Evolutionary conservation across 768 basidiomycete genomes (phyloP).

Genomic region (Strobilomyces echinocephalus): DNA sequence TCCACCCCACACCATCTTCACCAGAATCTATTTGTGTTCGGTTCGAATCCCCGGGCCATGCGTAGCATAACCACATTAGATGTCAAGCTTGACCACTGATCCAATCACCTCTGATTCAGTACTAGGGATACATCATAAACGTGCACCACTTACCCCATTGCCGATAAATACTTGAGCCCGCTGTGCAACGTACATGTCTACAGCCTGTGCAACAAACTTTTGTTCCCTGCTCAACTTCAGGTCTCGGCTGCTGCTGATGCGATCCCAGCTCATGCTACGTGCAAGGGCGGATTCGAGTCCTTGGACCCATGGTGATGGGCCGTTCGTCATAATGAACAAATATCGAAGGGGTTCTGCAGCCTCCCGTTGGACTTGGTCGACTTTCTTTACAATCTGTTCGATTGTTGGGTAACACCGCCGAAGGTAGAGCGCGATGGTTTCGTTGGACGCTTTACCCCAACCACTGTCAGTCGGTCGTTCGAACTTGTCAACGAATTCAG

Average conservation of each 20-base stretch:
- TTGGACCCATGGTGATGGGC: slow-evolving; percentile 36
- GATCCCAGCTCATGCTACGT: slow-evolving; percentile 32
- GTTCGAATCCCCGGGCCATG: slow-evolving; percentile 25
- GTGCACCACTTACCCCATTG: slow-evolving; percentile 42
- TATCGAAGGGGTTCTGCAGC: slow-evolving; percentile 26
- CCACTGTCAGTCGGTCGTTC: slow-evolving; percentile 25
- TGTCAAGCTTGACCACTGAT: slow-evolving; percentile 39
- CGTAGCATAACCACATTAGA: slow-evolving; percentile 40
- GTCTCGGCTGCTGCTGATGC: slow-evolving; percentile 41
- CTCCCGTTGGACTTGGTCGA: slow-evolving; percentile 30
- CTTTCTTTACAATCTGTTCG: slow-evolving; percentile 38
- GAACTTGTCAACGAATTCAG: slow-evolving; percentile 37
- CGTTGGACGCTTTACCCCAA: not conserved
- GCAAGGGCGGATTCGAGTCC: slow-evolving; percentile 36
- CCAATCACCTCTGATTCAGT: slow-evolving; percentile 1
- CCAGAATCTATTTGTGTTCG: slow-evolving; percentile 36
- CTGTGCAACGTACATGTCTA: slow-evolving; percentile 50
- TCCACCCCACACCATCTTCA: slow-evolving; percentile 9
- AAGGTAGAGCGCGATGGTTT: slow-evolving; percentile 26
- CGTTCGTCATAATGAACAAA: slow-evolving; percentile 50
- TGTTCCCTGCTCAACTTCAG: slow-evolving; percentile 39
- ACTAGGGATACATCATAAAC: not conserved
- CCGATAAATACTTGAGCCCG: slow-evolving; percentile 48
- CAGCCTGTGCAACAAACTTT: slow-evolving; percentile 38
- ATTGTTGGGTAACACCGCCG: slow-evolving; percentile 42